phyloP scores from a whole-genome alignment of 2,329 filamentous ascomycete species.

The Shiraia sp. region DNA sequence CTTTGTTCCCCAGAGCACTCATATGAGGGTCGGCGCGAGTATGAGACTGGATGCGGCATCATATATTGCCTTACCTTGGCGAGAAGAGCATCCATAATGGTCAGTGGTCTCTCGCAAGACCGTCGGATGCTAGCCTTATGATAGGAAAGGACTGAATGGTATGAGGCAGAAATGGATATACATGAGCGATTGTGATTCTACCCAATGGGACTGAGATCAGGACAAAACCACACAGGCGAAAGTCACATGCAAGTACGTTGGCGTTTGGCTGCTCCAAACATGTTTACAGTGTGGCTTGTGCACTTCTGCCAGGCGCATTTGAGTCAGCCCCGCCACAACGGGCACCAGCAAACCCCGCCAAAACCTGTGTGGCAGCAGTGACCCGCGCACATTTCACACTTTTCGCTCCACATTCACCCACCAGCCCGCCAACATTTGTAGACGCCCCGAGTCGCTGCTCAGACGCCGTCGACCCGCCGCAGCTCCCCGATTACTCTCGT shows the following conservation, averaged over 20 bases:
- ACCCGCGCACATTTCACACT: constrained; percentile 24
- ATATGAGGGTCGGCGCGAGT: background rate
- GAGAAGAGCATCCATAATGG: constrained; percentile 72
- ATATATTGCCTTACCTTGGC: constrained; percentile 54
- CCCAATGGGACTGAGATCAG: no score
- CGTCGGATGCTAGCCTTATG: no score
- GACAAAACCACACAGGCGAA: no score
- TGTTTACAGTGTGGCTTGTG: constrained; percentile 11
- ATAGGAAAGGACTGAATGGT: no score
- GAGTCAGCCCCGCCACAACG: constrained; percentile 19
- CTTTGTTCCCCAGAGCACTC: background rate
- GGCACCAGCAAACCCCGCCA: constrained; percentile 21
- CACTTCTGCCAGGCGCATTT: no score
- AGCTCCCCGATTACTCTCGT: constrained; percentile 1
- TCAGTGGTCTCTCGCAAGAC: background rate
- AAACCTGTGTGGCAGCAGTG: constrained; percentile 22
- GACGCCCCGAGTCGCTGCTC: constrained; percentile 10
- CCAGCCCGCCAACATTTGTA: constrained; percentile 9
- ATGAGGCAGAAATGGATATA: no score
- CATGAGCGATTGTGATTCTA: no score
- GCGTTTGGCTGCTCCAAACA: no score
- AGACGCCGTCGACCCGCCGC: background rate
- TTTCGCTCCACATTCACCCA: constrained; percentile 21
- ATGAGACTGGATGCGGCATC: constrained; percentile 5
- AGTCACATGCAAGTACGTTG: no score